Conservation (phyloP, 805 yeast species). For the Yamadazyma kitorensis region DNA sequence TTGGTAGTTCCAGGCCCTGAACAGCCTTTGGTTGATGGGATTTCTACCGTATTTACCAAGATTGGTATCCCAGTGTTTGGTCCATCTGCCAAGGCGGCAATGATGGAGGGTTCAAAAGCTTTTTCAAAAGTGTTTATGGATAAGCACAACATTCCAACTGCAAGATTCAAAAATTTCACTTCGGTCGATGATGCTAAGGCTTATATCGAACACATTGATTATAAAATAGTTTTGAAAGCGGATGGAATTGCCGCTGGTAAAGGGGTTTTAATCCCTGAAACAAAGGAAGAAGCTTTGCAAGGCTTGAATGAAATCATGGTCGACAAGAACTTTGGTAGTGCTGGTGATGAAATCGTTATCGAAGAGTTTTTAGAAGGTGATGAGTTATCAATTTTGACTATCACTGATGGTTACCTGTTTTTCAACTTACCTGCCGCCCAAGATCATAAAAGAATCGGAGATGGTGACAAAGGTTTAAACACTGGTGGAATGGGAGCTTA, state of each 20-base stretch:
- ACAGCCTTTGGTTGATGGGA: conserved; percentile 96
- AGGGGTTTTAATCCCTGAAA: conserved; percentile 91
- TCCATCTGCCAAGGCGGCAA: conserved; percentile 87
- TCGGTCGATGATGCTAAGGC: conserved; percentile 70
- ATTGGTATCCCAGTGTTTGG: conserved; percentile 97
- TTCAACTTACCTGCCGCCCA: conserved; percentile 95
- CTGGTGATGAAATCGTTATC: conserved; percentile 90
- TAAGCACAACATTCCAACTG: conserved; percentile 90
- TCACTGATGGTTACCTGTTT: conserved; percentile 90
- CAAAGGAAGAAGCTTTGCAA: conserved; percentile 76
- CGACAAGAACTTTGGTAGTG: conserved; percentile 81
- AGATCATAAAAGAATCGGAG: conserved; percentile 94
- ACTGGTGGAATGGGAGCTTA: conserved; percentile 99
- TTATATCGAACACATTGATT: conserved; percentile 62
- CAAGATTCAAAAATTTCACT: conserved; percentile 80
- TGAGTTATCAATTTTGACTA: conserved; percentile 87
- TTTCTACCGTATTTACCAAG: conserved; percentile 64
- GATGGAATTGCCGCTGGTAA: conserved; percentile 99
- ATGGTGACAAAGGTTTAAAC: conserved; percentile 90
- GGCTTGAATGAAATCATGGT: conserved; percentile 90
- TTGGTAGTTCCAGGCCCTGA: conserved; percentile 98
- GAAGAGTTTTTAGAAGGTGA: conserved; percentile 97
- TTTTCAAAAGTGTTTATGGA: conserved; percentile 93
- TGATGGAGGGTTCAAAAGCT: conserved; percentile 95
- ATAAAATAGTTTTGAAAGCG: conserved; percentile 89